These are phyloP conservation scores for Mortierella sp. DNA, from an alignment of 371 early-diverging fungal genomes.

Conservation along the genomic window DNA sequence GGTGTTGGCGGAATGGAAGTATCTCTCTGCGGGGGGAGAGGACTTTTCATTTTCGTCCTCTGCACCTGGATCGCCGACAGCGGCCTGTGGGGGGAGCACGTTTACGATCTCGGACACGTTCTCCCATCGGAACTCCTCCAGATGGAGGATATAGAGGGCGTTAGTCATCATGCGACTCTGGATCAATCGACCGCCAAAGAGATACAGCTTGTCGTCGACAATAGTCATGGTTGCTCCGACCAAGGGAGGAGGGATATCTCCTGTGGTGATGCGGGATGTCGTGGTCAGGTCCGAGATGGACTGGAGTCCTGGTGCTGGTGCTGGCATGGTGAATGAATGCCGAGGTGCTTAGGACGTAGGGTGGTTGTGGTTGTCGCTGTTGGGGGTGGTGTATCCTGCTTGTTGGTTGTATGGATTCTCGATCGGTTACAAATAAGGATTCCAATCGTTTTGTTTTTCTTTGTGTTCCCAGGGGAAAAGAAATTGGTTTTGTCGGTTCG, in stretches of 20 bases:
- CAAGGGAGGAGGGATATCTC: slow-evolving; percentile 83
- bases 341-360: background rate
- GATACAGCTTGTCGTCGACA: slow-evolving; percentile 73
- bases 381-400: background rate
- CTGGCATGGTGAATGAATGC: slow-evolving; percentile 33
- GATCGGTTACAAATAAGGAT: slow-evolving; percentile 7
- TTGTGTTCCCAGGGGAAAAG: slow-evolving; percentile 2
- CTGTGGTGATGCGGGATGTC: slow-evolving; percentile 75
- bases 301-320: slow-evolving; percentile 62
- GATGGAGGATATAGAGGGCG: slow-evolving; percentile 77
- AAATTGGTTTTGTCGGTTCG: background rate
- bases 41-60: slow-evolving; percentile 43
- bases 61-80: slow-evolving; percentile 50
- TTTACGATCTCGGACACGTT: slow-evolving; percentile 49
- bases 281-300: slow-evolving; percentile 83
- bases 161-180: slow-evolving; percentile 79
- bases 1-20: slow-evolving; percentile 83
- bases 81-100: slow-evolving; percentile 27
- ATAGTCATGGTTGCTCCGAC: slow-evolving; percentile 83
- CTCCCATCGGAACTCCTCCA: slow-evolving; percentile 74
- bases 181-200: slow-evolving; percentile 84
- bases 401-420: background rate
- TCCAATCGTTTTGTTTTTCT: background rate
- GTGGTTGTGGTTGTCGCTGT: background rate
- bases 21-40: slow-evolving; percentile 72